Evolutionary conservation across 2,329 filamentous ascomycete species (phyloP).

Genomic region (Exophiala bonariae): DNA sequence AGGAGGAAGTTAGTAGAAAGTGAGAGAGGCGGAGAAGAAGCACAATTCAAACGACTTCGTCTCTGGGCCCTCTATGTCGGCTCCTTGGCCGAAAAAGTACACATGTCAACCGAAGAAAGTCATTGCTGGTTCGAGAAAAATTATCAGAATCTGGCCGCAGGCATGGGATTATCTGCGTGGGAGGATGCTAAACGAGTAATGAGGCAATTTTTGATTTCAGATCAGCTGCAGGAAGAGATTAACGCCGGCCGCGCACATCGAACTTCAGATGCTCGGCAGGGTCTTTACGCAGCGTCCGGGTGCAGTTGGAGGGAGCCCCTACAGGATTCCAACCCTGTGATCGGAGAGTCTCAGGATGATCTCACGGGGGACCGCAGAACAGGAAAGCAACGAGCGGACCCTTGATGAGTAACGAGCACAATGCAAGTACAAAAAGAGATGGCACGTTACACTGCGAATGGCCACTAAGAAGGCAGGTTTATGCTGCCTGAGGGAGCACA

Average conservation of each 20-base stretch:
- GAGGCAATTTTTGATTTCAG: slow-evolving; percentile 24
- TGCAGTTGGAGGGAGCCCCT: slow-evolving; percentile 26
- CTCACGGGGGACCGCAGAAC: slow-evolving; percentile 1
- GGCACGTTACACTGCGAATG: too few relatives aligned
- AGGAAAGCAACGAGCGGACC: slow-evolving; percentile 15
- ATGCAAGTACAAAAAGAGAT: too few relatives aligned
- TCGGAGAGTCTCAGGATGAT: slow-evolving; percentile 6
- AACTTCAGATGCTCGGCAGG: slow-evolving; percentile 19
- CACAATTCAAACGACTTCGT: slow-evolving; percentile 13
- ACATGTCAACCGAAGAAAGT: slow-evolving; percentile 11
- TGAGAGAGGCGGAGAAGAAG: slow-evolving; percentile 9
- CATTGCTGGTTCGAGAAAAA: slow-evolving; percentile 19
- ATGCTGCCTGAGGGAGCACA: too few relatives aligned
- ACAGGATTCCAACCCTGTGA: slow-evolving; percentile 9
- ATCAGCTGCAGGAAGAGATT: slow-evolving; percentile 22
- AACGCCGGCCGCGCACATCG: slow-evolving; percentile 15
- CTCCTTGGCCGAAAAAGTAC: slow-evolving; percentile 22
- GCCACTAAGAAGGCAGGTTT: too few relatives aligned
- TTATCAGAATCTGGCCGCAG: slow-evolving; percentile 7
- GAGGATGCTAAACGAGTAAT: slow-evolving; percentile 22
- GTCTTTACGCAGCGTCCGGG: slow-evolving; percentile 23
- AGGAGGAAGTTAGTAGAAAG: slow-evolving; percentile 17
- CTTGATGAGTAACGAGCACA: slow-evolving; percentile 5
- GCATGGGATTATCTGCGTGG: slow-evolving; percentile 13
- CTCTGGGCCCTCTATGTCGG: slow-evolving; percentile 27